Base-by-base conservation (phyloP, 2,329 filamentous ascomycete species). In the Fusarium mangiferae region DNA sequence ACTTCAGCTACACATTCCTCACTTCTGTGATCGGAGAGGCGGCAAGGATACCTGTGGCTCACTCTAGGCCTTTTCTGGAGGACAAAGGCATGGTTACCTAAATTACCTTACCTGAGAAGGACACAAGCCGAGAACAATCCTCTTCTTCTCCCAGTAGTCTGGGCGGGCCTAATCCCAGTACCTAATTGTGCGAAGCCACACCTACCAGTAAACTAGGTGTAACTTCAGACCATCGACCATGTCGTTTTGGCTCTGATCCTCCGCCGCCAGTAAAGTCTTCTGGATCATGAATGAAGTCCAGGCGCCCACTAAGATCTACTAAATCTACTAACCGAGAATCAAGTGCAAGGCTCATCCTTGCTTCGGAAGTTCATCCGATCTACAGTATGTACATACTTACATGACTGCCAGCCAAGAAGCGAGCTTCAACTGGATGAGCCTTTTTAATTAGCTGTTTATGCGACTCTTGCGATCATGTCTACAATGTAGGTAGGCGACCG, bases 271-370 rank as follows among this genome's bases (percentile, higher is more conserved):
- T 45, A 28, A 66, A 41, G 28, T 24, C 60, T 42, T 61, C 45
- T 65, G n/a, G n/a, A 26, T 45, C 51, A 44, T 49, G 38, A 41
- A 48, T 33, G 61, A 60, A 42, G 56, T 55, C 35, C 36, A 39
- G 59, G 54, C 24, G 24, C 51, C 65, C 66, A 66, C 75, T 76
- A 77, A 71, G 71, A 77, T 77, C 71, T 75, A 75, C 68, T 75
- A 76, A 64, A 77, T 77, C 71, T 75, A 75, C 68, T 75, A 76
- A 64, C 60, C 66, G 64, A 76, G 65, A 68, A 62, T 12, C 45
- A 46, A 46, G 35, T 45, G 35, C 65, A 44, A 63, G 46, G 62
- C 36, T 59, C 54, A 72, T 64, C 66, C 52, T 38, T 51, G 59
- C 58, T 42, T 58, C 36, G 36, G 18, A 49, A 52, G 49, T 18